Percentiles rank a stretch among this genome's conserved stretches.
Conservation (phyloP, 2,329 filamentous ascomycete species). For the Exophiala oligosperma region DNA sequence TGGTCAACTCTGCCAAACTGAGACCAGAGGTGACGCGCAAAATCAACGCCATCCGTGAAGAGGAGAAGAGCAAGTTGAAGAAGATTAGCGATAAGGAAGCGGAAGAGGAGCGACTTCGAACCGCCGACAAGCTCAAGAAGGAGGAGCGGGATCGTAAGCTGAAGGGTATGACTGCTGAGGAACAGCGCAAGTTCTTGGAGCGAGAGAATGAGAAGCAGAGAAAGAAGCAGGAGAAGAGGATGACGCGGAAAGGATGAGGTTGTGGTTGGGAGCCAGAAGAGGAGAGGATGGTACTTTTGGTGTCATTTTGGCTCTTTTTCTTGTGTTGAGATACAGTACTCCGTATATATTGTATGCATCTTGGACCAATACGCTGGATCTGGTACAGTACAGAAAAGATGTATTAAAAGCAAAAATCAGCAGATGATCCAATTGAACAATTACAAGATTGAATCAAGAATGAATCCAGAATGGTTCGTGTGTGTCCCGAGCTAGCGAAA, state of each 20-base stretch:
- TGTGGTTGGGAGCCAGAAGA: background rate
- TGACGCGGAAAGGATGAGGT: constrained; percentile 51
- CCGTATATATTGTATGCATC: too few species aligned
- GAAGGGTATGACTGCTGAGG: constrained; percentile 72
- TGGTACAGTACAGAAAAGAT: too few species aligned
- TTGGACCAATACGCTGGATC: too few species aligned
- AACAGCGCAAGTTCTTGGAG: constrained; percentile 82
- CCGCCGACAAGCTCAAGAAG: constrained; percentile 69
- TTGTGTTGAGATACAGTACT: background rate
- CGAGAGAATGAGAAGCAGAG: constrained; percentile 75
- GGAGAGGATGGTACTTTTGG: background rate
- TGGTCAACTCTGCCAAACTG: constrained; percentile 78
- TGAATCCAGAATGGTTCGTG: too few species aligned
- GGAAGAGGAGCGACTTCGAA: constrained; percentile 58
- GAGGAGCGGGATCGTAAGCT: constrained; percentile 84
- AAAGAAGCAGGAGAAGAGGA: constrained; percentile 63
- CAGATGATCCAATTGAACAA: too few species aligned
- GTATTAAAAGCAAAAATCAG: too few species aligned
- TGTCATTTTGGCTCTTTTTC: background rate
- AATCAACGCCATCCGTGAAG: constrained; percentile 76
- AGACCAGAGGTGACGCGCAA: constrained; percentile 86
- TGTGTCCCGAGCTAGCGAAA: too few species aligned
- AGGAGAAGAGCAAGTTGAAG: constrained; percentile 75
- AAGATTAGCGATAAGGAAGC: constrained; percentile 73
- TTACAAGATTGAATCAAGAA: too few species aligned